Evolutionary conservation across 2,329 filamentous ascomycete genomes (phyloP).

Genomic region (Aspergillus aculeatinus): DNA sequence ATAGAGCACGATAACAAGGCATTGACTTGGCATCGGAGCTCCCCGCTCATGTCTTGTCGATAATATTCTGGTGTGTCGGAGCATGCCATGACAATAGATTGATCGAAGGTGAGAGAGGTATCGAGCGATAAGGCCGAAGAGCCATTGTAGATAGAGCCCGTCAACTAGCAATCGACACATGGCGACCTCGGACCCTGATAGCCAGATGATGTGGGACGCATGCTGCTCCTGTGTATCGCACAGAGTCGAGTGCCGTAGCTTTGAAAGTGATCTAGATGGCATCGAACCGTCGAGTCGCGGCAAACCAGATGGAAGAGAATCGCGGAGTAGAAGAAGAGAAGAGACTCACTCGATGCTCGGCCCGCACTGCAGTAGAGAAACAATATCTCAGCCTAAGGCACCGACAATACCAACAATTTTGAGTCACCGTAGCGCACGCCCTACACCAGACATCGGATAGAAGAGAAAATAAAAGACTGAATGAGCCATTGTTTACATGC

Average conservation of each 20-base stretch:
- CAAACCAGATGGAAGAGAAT: too few relatives aligned
- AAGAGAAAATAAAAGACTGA: too few relatives aligned
- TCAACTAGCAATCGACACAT: not conserved
- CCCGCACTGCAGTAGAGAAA: too few relatives aligned
- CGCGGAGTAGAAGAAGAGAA: too few relatives aligned
- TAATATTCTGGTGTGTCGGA: not conserved
- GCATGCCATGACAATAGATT: not conserved
- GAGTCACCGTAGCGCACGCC: too few relatives aligned
- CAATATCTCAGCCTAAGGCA: too few relatives aligned
- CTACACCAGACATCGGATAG: too few relatives aligned
- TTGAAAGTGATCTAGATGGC: too few relatives aligned
- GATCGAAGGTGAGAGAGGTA: not conserved
- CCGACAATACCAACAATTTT: too few relatives aligned
- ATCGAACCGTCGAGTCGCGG: too few relatives aligned
- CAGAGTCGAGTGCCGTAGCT: too few relatives aligned
- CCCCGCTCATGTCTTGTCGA: not conserved
- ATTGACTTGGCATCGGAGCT: not conserved
- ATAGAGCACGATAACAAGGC: not conserved
- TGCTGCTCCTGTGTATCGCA: not conserved
- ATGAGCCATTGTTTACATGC: not conserved
- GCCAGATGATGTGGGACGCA: not conserved
- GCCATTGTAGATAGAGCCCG: not conserved
- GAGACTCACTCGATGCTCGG: too few relatives aligned
- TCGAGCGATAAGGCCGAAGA: not conserved
- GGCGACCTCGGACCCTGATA: not conserved